These are phyloP conservation scores for Cyberlindnera euphorbiae DNA, from an alignment of 805 yeast species.

Conservation along the genomic window DNA sequence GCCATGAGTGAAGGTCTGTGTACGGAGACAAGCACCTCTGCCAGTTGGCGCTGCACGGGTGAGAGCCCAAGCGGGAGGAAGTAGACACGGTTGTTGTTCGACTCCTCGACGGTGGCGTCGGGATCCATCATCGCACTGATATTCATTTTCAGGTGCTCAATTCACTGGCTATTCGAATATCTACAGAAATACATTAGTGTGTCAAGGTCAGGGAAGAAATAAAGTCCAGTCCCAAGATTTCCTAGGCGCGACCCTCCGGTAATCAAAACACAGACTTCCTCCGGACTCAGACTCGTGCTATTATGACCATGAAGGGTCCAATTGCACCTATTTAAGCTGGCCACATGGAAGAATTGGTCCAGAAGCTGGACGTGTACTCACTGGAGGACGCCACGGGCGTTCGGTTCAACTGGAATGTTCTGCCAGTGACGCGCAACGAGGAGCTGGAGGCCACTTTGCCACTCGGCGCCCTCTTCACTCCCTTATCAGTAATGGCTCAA, in stretches of 20 bases:
- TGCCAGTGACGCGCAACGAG: conserved; percentile 84
- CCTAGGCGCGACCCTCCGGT: too few relatives aligned
- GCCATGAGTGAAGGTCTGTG: conserved; percentile 33
- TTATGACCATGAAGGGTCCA: too few relatives aligned
- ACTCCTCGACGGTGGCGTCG: conserved; percentile 4
- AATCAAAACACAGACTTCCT: too few relatives aligned
- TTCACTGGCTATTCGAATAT: background rate
- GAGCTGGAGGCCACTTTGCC: conserved; percentile 89
- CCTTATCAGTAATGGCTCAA: conserved; percentile 35
- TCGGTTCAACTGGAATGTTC: conserved; percentile 72
- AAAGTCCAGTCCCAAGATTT: too few relatives aligned
- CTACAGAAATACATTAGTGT: too few relatives aligned
- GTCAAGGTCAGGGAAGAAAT: too few relatives aligned
- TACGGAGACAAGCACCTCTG: conserved; percentile 38
- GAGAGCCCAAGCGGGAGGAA: conserved; percentile 42
- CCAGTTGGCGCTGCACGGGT: conserved; percentile 37
- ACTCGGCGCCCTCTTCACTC: conserved; percentile 86
- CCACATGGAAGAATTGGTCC: too few relatives aligned
- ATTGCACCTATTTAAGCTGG: too few relatives aligned
- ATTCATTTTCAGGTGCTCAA: conserved; percentile 5
- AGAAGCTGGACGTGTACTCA: too few relatives aligned
- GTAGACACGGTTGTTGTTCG: conserved; percentile 4
- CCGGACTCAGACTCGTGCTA: too few relatives aligned
- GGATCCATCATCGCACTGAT: conserved; percentile 12
- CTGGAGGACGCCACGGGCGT: conserved; percentile 47